Base-by-base conservation (phyloP, 768 basidiomycete species). In the Galerina marginata region DNA sequence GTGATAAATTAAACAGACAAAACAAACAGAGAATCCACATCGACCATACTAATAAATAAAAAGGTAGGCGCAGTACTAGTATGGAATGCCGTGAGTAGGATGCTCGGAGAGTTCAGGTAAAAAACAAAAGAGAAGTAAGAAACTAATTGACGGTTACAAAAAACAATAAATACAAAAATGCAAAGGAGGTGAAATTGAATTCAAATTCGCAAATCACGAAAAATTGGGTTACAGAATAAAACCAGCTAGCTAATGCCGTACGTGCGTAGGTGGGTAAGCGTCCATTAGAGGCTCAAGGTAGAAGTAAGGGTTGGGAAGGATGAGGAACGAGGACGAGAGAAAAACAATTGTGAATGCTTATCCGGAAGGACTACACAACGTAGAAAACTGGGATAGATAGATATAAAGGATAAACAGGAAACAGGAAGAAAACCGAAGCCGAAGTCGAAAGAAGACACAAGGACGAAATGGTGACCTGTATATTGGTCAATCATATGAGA, bases 161-260 rank as follows among this genome's bases (percentile, higher is more conserved):
- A 6, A 23, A n/a, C 39, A 53, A 53, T 53, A 53, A 53, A 53
- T 53, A 53, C 51, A 53, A 53, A 23, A 48, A 20, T 20, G 20
- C 2, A 20, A 20, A 20, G 20, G 20, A 20, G 20, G 2, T 20
- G 20, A 20, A 20, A 20, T 20, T 20, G 20, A 20, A 20, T 20
- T 20, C 20, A 20, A 20, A 48, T 26, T 26, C n/a, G 39, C 23
- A 40, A 26, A 53, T 51, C 37, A 38, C 29, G 29, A 33, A 33
- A 33, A 33, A 33, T 12, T 9, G 37, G 37, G 4, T 33, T 33
- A 33, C 29, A 51, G 36, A 50, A 36, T 20, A 49, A 49, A 38
- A 38, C 16, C 33, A 52, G 23, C 23, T 40, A 25, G 47, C 15
- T 15, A 40, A 25, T 53, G 51, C 51, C 39, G 50, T 53, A 12